Evolutionary conservation across 1,284 basidiomycete species (phyloP).

Genomic region (Uromyces viciae-fabae): DNA sequence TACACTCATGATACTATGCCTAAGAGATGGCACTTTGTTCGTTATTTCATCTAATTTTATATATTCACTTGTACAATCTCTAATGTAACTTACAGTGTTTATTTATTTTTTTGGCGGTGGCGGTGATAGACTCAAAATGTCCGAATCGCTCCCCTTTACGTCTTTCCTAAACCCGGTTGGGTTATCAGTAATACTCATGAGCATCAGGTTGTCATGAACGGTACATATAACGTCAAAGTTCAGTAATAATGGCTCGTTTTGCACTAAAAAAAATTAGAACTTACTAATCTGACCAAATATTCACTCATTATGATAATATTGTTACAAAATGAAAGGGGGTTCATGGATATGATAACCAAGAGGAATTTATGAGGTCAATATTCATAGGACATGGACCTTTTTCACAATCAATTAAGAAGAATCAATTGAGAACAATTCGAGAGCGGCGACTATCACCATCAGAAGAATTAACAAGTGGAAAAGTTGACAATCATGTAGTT

Average conservation of each 20-base stretch:
- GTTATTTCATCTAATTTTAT: not conserved
- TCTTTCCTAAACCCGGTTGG: conserved; percentile 74
- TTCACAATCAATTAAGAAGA: not conserved
- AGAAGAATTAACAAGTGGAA: not conserved
- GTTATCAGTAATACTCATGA: conserved; percentile 62
- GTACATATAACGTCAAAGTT: conserved; percentile 64
- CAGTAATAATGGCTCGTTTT: not conserved
- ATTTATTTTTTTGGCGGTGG: not conserved
- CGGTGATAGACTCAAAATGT: conserved; percentile 58
- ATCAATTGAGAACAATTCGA: not conserved
- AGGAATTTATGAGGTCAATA: conserved; percentile 23
- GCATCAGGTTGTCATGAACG: conserved; percentile 59
- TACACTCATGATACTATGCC: conserved; percentile 79
- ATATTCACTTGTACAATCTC: not conserved
- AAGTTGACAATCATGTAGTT: not conserved
- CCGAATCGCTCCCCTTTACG: conserved; percentile 80
- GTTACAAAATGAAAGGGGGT: conserved; percentile 18
- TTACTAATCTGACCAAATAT: not conserved
- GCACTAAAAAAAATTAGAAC: too few species aligned
- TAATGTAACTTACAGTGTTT: not conserved
- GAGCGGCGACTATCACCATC: not conserved
- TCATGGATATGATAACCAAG: conserved; percentile 43
- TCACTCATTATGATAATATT: not conserved
- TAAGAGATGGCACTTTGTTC: conserved; percentile 67
- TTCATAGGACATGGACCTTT: conserved; percentile 32